Conservation (phyloP, 768 basidiomycete genomes). For the Podaxis rugospora region DNA sequence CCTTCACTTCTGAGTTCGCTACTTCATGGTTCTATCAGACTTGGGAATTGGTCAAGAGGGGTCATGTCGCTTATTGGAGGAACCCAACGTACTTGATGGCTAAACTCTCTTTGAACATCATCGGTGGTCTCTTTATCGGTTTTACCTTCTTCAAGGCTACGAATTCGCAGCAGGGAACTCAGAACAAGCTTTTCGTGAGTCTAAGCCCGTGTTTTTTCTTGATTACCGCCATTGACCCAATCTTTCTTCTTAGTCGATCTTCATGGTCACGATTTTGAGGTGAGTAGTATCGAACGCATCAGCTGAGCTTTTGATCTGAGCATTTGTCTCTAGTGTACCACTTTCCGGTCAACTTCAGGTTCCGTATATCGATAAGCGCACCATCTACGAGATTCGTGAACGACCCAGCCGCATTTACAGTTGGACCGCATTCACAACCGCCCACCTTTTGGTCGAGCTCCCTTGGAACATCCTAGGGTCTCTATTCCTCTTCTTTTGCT, state of each 20-base stretch:
- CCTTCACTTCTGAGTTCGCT: conserved; percentile 42
- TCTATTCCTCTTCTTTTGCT: conserved; percentile 56
- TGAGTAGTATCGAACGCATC: conserved; percentile 5
- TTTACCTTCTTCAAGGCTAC: conserved; percentile 62
- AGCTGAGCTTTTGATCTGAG: conserved; percentile 4
- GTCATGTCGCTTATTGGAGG: conserved; percentile 45
- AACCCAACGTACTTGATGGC: conserved; percentile 57
- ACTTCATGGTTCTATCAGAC: conserved; percentile 51
- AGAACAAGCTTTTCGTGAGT: conserved; percentile 64
- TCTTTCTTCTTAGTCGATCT: conserved; percentile 36
- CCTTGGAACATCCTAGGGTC: conserved; percentile 62
- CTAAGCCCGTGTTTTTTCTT: conserved; percentile 9
- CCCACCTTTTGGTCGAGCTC: conserved; percentile 52
- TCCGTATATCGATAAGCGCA: conserved; percentile 54
- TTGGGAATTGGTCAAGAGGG: conserved; percentile 38
- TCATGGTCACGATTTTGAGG: conserved; percentile 48
- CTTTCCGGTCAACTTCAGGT: conserved; percentile 63
- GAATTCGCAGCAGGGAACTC: conserved; percentile 50
- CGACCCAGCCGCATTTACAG: conserved; percentile 61
- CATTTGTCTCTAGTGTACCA: conserved; percentile 30
- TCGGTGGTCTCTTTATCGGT: conserved; percentile 52
- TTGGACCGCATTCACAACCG: conserved; percentile 55
- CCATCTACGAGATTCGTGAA: conserved; percentile 65
- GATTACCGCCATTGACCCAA: not conserved
- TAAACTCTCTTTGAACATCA: conserved; percentile 50